Conservation (phyloP, 1,284 basidiomycete species). For the Flammula alnicola region DNA sequence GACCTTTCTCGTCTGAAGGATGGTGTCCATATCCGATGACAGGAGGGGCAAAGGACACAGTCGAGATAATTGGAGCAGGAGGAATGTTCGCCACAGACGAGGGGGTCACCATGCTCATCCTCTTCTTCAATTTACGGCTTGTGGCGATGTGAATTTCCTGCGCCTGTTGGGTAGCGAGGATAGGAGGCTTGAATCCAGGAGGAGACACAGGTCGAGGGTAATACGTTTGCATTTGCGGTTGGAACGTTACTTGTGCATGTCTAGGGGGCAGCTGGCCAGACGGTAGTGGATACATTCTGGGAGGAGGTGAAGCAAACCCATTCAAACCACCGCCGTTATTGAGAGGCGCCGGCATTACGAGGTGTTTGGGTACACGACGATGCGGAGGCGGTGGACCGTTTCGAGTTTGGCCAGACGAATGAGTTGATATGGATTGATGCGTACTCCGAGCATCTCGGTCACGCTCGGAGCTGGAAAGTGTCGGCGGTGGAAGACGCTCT, state of each 20-base stretch:
- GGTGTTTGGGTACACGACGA: conserved; percentile 52
- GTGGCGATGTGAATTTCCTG: conserved; percentile 28
- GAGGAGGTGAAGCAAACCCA: conserved; percentile 6
- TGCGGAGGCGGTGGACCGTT: conserved; percentile 24
- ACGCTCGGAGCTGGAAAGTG: conserved; percentile 13
- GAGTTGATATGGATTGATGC: conserved; percentile 28
- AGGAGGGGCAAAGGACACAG: conserved; percentile 29
- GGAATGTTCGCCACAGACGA: conserved; percentile 21
- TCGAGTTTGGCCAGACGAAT: conserved; percentile 23
- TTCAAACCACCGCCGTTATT: conserved; percentile 19
- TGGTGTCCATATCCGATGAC: conserved; percentile 25
- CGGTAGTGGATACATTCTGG: neutral
- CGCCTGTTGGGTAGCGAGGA: conserved; percentile 13
- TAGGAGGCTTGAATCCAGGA: conserved; percentile 3
- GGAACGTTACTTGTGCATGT: conserved; percentile 9
- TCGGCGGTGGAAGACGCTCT: conserved; percentile 3
- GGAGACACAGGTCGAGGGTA: conserved; percentile 11
- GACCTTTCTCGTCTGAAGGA: conserved; percentile 13
- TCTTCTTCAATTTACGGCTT: conserved; percentile 34
- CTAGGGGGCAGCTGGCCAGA: conserved; percentile 2
- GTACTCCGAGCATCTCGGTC: conserved; percentile 25
- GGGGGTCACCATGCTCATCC: conserved; percentile 27
- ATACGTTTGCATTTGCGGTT: conserved; percentile 12
- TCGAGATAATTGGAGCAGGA: conserved; percentile 23
- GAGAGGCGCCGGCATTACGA: conserved; percentile 71